These are phyloP conservation scores for Hibiscus trionum DNA, from an alignment of 345 rosid genomes.

Conservation along the genomic window DNA sequence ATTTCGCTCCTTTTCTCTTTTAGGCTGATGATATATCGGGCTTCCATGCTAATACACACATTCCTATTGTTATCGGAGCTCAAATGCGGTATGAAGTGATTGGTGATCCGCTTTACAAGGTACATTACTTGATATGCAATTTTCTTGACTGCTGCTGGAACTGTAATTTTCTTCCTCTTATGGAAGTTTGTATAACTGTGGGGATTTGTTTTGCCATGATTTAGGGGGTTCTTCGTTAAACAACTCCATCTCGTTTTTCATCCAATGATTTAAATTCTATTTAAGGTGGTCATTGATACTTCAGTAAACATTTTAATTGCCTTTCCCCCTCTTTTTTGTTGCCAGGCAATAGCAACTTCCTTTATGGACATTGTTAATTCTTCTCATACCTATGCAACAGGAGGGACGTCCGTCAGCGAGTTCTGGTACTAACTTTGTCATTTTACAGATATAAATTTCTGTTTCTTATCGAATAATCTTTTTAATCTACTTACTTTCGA, in stretches of 20 bases:
- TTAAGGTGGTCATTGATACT: too few relatives aligned
- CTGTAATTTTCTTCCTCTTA: too few relatives aligned
- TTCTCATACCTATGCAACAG: slow-evolving; percentile 86
- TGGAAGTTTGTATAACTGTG: too few relatives aligned
- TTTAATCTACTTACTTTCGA: not conserved
- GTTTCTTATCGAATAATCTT: not conserved
- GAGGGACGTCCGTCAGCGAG: slow-evolving; percentile 74
- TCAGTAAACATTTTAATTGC: not conserved
- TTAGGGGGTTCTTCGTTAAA: too few relatives aligned
- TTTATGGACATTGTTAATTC: slow-evolving; percentile 81
- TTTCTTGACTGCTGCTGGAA: too few relatives aligned
- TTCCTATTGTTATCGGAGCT: slow-evolving; percentile 81
- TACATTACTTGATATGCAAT: slow-evolving; percentile 16
- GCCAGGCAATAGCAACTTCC: slow-evolving; percentile 57
- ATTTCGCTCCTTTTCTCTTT: slow-evolving; percentile 16
- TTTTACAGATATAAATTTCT: not conserved
- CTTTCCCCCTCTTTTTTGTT: not conserved
- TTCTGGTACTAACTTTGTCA: slow-evolving; percentile 52
- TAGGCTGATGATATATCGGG: slow-evolving; percentile 88
- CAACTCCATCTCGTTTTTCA: too few relatives aligned
- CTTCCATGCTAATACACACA: slow-evolving; percentile 85
- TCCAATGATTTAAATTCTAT: too few relatives aligned
- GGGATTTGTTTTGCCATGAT: too few relatives aligned
- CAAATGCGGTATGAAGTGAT: slow-evolving; percentile 90
- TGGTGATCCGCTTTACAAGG: slow-evolving; percentile 84